phyloP scores from a whole-genome alignment of 768 basidiomycete genomes.

The Sporobolomyces roseus region DNA sequence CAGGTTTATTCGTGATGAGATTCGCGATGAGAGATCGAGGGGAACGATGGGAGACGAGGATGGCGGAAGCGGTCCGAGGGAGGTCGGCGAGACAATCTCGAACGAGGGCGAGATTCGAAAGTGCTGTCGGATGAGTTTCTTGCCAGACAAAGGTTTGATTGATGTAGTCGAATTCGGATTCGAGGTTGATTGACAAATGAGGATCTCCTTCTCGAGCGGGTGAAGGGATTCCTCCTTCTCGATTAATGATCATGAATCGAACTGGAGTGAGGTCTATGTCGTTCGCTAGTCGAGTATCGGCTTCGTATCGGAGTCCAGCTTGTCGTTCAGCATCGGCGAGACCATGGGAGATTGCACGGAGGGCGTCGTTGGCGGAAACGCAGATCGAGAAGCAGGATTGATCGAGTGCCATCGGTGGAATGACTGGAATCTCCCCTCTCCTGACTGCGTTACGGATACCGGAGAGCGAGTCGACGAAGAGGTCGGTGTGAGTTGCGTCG shows the following conservation, averaged over 20 bases:
- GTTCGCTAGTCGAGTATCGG: conserved; percentile 45
- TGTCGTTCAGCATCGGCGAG: conserved; percentile 60
- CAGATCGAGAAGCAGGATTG: conserved; percentile 81
- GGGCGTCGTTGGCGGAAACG: conserved; percentile 78
- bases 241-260: conserved; percentile 94
- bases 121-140: conserved; percentile 71
- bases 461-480: conserved; percentile 71
- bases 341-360: conserved; percentile 78
- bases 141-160: conserved; percentile 83
- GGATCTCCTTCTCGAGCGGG: conserved; percentile 92
- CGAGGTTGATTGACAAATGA: conserved; percentile 90
- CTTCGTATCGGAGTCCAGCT: conserved; percentile 35
- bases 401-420: conserved; percentile 87
- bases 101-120: conserved; percentile 79
- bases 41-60: conserved; percentile 96
- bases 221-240: conserved; percentile 93
- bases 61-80: conserved; percentile 86
- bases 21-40: conserved; percentile 93
- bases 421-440: conserved; percentile 92
- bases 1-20: conserved; percentile 96
- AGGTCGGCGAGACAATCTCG: conserved; percentile 82
- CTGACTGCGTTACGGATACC: conserved; percentile 82
- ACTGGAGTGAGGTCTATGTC: conserved; percentile 79
- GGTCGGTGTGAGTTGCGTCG: conserved; percentile 51
- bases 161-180: conserved; percentile 80